Evolutionary conservation across 78 protist species (phyloP), one percentile per base, ranked within the genome.

Genomic region (Pirum gemmata): DNA sequence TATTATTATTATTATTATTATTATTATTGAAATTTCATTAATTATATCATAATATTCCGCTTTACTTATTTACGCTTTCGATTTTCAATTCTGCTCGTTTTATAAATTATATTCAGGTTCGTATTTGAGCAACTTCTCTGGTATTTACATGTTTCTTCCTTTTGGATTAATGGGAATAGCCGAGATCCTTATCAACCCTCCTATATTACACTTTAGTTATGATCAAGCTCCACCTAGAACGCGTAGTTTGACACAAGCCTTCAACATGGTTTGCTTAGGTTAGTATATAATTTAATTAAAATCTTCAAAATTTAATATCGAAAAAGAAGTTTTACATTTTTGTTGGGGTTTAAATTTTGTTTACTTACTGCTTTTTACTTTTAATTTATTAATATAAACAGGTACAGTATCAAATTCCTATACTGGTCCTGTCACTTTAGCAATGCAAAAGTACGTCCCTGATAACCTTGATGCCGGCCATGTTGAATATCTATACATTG

Each of bases 141-240:
- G 51, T 18, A 61, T 8, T 25, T 21, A 26, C 29, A 82, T 82
- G 21, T 82, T 82, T 34, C 40, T 82, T 27, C 86, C 86, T 31
- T 82, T 82, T 25, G 86, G 29, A 13, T 73, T 82, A 13, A 82
- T 82, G 31, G 86, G 86, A 27, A n/a, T 82, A 61, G 86, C 74
- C 21, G 86, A 82, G 72, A 29, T 82, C 21, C 18, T 82, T 35
- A 41, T 82, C 33, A 82, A 82, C n/a, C 86, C 86, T 18, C 25
- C 51, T 38, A 61, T 34, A 31, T 40, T 34, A n/a, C 51, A 34
- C 86, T 82, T 82, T 34, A 40, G 37, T 13, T 82, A 82, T 73
- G 72, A 8, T n/a, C 86, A 82, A 21, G 33, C 86, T 18, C 86
- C 86, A 34, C 72, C 72, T 41, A 8, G 72, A 27, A 29, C 86